These are phyloP conservation scores for Neoarthrinium moseri DNA, from an alignment of 2,329 filamentous ascomycete genomes.

Conservation along the genomic window DNA sequence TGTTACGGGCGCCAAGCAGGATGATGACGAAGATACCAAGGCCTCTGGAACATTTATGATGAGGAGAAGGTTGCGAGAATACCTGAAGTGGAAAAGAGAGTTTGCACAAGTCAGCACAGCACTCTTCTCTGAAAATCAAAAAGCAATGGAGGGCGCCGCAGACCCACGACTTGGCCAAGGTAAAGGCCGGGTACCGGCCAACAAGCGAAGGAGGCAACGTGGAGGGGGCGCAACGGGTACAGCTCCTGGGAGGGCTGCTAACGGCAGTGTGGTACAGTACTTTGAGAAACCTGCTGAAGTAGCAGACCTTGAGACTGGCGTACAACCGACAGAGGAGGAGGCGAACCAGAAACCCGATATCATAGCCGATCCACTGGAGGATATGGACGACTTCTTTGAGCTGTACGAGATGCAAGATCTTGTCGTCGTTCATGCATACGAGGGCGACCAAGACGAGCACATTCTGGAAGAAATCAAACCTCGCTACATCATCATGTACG, in stretches of 20 bases:
- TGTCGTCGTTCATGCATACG: constrained; percentile 87
- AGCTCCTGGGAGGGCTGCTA: constrained; percentile 62
- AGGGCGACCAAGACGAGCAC: constrained; percentile 93
- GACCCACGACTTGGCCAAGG: constrained; percentile 50
- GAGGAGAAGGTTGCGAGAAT: constrained; percentile 80
- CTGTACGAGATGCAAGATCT: constrained; percentile 90
- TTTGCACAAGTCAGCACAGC: constrained; percentile 82
- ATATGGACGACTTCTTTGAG: constrained; percentile 91
- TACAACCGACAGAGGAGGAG: constrained; percentile 78
- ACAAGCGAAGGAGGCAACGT: constrained; percentile 81
- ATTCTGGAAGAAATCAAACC: constrained; percentile 93
- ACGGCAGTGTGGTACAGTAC: constrained; percentile 71
- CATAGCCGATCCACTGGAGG: constrained; percentile 72
- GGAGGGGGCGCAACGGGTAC: constrained; percentile 68
- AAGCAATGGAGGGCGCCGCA: constrained; percentile 65
- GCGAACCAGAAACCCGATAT: constrained; percentile 74
- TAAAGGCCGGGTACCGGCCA: constrained; percentile 68
- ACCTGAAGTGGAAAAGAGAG: constrained; percentile 86
- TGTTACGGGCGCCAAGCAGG: constrained; percentile 29
- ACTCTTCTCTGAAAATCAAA: constrained; percentile 78
- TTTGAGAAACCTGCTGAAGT: constrained; percentile 85
- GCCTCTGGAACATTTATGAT: constrained; percentile 86
- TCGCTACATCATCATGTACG: constrained; percentile 97
- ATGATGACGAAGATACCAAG: constrained; percentile 50
- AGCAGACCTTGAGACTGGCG: constrained; percentile 76